These are phyloP conservation scores for Fraxinus xanthoxyloides DNA, from an alignment of 305 asterid genomes.

Conservation along the genomic window DNA sequence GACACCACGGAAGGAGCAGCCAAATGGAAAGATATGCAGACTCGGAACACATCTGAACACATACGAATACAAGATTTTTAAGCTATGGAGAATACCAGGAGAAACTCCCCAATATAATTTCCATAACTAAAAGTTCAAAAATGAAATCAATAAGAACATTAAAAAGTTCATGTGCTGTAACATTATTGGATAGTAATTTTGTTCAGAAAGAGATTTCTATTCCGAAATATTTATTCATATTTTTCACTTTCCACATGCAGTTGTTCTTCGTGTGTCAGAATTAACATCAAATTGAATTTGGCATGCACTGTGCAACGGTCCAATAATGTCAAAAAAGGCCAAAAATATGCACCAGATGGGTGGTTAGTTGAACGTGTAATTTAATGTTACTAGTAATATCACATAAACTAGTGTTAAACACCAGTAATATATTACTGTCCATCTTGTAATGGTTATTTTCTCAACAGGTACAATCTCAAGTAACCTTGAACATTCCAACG, in stretches of 20 bases:
- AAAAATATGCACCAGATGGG: too few species aligned
- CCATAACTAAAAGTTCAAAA: background rate
- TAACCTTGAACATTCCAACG: conserved; percentile 55
- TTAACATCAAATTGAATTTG: too few species aligned
- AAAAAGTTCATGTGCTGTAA: background rate
- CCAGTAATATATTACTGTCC: background rate
- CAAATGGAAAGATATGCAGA: background rate
- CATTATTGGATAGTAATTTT: background rate
- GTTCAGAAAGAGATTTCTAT: background rate
- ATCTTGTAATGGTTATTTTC: background rate
- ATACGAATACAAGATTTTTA: background rate
- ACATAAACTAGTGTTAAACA: too few species aligned
- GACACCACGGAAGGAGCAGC: conserved; percentile 31
- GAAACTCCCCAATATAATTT: background rate
- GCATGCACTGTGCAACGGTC: too few species aligned
- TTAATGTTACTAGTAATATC: too few species aligned
- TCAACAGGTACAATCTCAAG: conserved; percentile 41
- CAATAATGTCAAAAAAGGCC: too few species aligned
- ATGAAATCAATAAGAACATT: background rate
- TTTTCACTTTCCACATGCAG: too few species aligned
- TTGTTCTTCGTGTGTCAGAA: too few species aligned
- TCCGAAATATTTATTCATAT: background rate
- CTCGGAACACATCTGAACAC: background rate
- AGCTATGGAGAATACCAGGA: background rate
- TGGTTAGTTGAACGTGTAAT: too few species aligned